Base-by-base conservation (phyloP, 495 filamentous ascomycete species). In the Paragyromitra xinjiangensis region DNA sequence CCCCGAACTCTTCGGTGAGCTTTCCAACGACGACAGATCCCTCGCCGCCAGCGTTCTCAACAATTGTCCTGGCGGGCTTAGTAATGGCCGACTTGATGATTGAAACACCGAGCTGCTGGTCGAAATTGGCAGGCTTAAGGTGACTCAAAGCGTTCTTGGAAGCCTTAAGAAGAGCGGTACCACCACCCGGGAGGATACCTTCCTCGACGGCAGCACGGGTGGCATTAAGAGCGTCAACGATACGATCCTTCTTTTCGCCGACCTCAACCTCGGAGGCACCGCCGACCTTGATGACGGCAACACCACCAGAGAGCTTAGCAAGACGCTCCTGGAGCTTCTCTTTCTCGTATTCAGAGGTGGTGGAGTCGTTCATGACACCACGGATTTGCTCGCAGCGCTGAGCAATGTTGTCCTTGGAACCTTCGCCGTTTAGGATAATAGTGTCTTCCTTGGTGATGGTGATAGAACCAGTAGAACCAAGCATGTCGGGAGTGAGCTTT, bases 401-500 rank as follows among this genome's bases (percentile, higher is more conserved):
- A 76, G 92, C 87, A 82, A 99, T 95, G 68, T 88, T 85, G 83
- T 99, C 95, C 88, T 98, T 98, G 90, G 87, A 92, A 71, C 95
- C 95, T 82, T 98, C 95, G 64, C 95, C 95, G 85, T 99, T 99
- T 72, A 99, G 90, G 83, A 99, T 91, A 85, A 99, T 98, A 82
- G 95, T 99, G 85, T 99, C 95, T 86, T 99, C 95, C 90, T 99
- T 99, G 82, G 96, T 99, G 86, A 99, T 98, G 84, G 95, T 97
- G 88, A 99, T 98, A 72, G 95, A 93, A 78, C 95, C 95, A 78
- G 94, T 97, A 62, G 95, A 94, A 75, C 95, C 95, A 82, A 99
- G 94, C 90, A 97, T 93, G 77, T 99, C 95, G 67, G 91, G 87
- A 56, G 93, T 99, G 77, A 92, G 91, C 91, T 97, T 98, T 86